Conservation (phyloP, 139 green algal species). For the Chlorella sp. region DNA sequence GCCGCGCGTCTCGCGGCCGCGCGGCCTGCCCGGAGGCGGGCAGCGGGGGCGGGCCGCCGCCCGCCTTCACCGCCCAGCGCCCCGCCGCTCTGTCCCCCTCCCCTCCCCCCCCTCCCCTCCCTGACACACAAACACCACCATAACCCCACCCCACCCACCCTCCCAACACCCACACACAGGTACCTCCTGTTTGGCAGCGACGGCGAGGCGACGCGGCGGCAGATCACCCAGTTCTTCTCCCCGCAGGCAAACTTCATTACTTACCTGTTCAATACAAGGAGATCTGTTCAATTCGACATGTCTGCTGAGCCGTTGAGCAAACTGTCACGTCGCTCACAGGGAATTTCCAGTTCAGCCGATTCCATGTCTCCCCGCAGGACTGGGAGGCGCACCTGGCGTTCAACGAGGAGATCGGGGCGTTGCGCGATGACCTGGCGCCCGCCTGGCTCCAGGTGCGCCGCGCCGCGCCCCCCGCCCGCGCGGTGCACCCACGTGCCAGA, state of each 20-base stretch:
- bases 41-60: too few relatives aligned
- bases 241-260: not conserved
- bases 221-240: constrained; percentile 63
- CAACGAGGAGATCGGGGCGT: constrained; percentile 47
- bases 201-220: constrained; percentile 10
- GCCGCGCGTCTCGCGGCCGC: too few relatives aligned
- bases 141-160: not conserved
- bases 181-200: constrained; percentile 54
- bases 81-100: not conserved
- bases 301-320: too few relatives aligned
- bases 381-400: constrained; percentile 55
- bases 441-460: constrained; percentile 19
- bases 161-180: not conserved
- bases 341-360: too few relatives aligned
- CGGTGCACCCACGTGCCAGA: too few relatives aligned
- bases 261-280: not conserved
- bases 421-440: constrained; percentile 49
- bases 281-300: not conserved
- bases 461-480: too few relatives aligned
- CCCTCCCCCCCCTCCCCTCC: not conserved
- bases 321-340: too few relatives aligned
- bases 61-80: not conserved
- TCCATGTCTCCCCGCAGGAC: too few relatives aligned
- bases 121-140: too few relatives aligned
- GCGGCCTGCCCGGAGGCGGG: too few relatives aligned